These are phyloP conservation scores for Cladosporium sphaerospermum DNA, from an alignment of 2,329 filamentous ascomycete species.

Conservation along the genomic window DNA sequence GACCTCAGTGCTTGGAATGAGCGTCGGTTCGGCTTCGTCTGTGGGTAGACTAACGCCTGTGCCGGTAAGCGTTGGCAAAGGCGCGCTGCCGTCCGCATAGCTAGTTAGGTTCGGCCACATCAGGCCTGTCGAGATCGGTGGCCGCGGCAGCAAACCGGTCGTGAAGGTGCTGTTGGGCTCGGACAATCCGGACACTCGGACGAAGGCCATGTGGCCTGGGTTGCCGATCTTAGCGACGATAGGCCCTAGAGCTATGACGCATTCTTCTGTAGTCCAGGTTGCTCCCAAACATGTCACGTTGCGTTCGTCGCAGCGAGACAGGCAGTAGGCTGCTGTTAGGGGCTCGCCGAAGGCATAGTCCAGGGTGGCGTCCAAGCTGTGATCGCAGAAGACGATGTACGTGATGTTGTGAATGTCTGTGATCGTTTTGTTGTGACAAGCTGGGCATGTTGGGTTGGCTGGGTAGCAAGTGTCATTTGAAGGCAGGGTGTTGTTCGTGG, in stretches of 20 bases:
- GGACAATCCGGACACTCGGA: not conserved
- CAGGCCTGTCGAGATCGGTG: not conserved
- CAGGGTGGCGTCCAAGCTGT: slow-evolving; percentile 1
- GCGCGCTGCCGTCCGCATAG: not conserved
- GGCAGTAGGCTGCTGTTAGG: slow-evolving; percentile 3
- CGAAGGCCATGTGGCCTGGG: slow-evolving; percentile 5
- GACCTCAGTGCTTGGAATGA: not conserved
- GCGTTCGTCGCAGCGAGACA: slow-evolving; percentile 7
- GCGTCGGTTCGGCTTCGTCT: not conserved
- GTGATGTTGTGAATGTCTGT: slow-evolving; percentile 21
- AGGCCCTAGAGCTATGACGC: not conserved
- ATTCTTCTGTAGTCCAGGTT: slow-evolving; percentile 9
- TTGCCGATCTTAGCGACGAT: slow-evolving; percentile 1
- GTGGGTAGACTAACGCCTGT: not conserved
- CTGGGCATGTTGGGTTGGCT: slow-evolving; percentile 19
- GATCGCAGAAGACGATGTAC: slow-evolving; percentile 21
- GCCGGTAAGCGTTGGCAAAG: not conserved
- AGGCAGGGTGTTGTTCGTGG: not conserved
- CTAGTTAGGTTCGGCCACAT: not conserved
- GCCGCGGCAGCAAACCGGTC: not conserved
- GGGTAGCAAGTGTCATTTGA: slow-evolving; percentile 15
- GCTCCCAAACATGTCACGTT: slow-evolving; percentile 6
- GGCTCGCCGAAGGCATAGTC: slow-evolving; percentile 9
- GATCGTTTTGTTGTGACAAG: slow-evolving; percentile 17
- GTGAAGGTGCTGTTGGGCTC: not conserved